Percentiles rank a stretch among this genome's conserved stretches.
Conservation (phyloP, 129 eudicot species). For the Lonicera japonica region DNA sequence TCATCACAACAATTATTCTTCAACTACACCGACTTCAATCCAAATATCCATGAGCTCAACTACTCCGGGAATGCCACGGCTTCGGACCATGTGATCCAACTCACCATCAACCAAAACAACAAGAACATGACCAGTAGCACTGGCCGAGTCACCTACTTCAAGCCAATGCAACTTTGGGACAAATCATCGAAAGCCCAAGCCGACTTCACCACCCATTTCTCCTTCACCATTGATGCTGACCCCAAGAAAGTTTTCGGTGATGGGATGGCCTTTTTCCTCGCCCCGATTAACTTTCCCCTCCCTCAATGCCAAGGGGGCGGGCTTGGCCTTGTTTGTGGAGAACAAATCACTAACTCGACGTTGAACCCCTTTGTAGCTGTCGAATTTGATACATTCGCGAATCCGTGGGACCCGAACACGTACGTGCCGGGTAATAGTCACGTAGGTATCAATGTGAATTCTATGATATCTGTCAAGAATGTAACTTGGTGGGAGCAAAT, state of each 20-base stretch:
- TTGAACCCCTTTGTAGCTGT: conserved; percentile 23
- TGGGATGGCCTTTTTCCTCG: conserved; percentile 32
- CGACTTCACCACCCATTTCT: conserved; percentile 32
- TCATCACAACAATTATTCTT: neutral
- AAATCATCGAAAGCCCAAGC: conserved; percentile 14
- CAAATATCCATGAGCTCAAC: neutral
- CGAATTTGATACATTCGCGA: conserved; percentile 20
- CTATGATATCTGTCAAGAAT: conserved; percentile 5
- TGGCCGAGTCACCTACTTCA: conserved; percentile 23
- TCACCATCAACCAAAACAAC: conserved; percentile 12
- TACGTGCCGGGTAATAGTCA: neutral
- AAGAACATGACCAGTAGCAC: neutral
- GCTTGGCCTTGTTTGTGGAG: conserved; percentile 24
- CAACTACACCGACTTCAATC: neutral
- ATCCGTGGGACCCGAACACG: neutral
- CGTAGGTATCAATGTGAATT: conserved; percentile 25
- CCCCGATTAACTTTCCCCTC: conserved; percentile 14
- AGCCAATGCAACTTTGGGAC: conserved; percentile 28
- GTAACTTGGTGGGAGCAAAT: conserved; percentile 5
- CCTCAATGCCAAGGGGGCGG: conserved; percentile 23
- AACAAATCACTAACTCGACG: conserved; percentile 8
- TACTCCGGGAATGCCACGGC: neutral
- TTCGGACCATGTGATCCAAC: conserved; percentile 9
- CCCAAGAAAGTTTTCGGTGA: neutral
- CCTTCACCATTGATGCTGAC: conserved; percentile 24